Conservation (phyloP, 331 rosid species). For the Malus hybrid region DNA sequence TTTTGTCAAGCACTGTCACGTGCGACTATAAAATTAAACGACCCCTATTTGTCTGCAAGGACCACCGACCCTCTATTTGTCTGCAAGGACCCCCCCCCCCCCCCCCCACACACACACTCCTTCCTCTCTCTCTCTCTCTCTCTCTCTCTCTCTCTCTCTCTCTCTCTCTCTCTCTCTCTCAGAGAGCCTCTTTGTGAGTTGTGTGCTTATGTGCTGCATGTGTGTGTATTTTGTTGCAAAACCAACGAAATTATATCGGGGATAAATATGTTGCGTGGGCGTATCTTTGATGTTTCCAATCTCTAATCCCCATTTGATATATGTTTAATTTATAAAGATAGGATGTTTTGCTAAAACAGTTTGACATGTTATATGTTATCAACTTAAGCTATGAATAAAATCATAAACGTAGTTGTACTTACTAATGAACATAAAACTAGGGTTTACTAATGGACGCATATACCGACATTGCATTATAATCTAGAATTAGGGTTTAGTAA, state of each 20-base stretch:
- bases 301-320: background rate
- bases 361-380: background rate
- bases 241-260: background rate
- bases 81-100: constrained; percentile 9
- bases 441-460: too few relatives aligned
- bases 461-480: too few relatives aligned
- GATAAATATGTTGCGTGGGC: background rate
- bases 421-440: too few relatives aligned
- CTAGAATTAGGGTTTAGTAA: too few relatives aligned
- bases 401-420: too few relatives aligned
- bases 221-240: background rate
- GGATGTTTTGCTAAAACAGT: too few relatives aligned
- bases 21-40: constrained; percentile 27
- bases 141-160: constrained; percentile 5
- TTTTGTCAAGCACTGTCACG: constrained; percentile 58
- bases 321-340: background rate
- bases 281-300: background rate
- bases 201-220: background rate
- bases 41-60: constrained; percentile 9
- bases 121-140: background rate
- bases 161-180: background rate
- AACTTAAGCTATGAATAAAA: too few relatives aligned
- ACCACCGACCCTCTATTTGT: background rate
- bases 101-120: background rate
- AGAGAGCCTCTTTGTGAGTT: background rate